Percentiles rank a stretch among this genome's conserved stretches.
Conservation (phyloP, 768 basidiomycete genomes). For the Kwoniella heveanensis region DNA sequence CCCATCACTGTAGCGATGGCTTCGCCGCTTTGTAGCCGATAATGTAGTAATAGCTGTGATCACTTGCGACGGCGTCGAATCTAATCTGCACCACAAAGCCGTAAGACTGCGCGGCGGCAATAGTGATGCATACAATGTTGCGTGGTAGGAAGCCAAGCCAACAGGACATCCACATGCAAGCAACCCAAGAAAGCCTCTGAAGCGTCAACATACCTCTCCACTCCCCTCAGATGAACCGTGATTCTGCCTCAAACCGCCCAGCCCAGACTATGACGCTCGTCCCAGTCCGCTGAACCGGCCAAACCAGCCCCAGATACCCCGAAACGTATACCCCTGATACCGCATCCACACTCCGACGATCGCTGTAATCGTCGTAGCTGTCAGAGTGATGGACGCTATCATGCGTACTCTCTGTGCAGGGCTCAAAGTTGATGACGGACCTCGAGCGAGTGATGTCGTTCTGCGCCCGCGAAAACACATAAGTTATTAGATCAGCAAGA, state of each 20-base stretch:
- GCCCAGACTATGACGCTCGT: background rate
- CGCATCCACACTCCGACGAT: conserved; percentile 44
- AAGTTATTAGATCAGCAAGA: background rate
- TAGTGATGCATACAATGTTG: too few relatives aligned
- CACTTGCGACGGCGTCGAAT: background rate
- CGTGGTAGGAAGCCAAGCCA: too few relatives aligned
- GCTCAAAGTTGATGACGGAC: conserved; percentile 40
- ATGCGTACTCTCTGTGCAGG: conserved; percentile 42
- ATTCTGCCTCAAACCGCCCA: too few relatives aligned
- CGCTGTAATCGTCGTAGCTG: conserved; percentile 30
- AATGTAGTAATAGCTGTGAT: background rate
- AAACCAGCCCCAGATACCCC: conserved; percentile 45
- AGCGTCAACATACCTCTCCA: too few relatives aligned
- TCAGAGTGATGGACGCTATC: conserved; percentile 31
- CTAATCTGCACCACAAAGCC: too few relatives aligned
- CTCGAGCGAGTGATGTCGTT: conserved; percentile 45
- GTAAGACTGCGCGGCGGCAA: too few relatives aligned
- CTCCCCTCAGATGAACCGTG: too few relatives aligned
- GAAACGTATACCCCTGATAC: conserved; percentile 46
- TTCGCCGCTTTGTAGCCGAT: background rate
- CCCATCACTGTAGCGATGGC: background rate
- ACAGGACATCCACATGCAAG: too few relatives aligned
- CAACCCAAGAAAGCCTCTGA: too few relatives aligned
- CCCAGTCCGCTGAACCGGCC: conserved; percentile 15
- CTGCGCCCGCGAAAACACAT: too few relatives aligned